Base-by-base conservation (phyloP, 495 filamentous ascomycete genomes). In the Aspergillus nidulans region DNA sequence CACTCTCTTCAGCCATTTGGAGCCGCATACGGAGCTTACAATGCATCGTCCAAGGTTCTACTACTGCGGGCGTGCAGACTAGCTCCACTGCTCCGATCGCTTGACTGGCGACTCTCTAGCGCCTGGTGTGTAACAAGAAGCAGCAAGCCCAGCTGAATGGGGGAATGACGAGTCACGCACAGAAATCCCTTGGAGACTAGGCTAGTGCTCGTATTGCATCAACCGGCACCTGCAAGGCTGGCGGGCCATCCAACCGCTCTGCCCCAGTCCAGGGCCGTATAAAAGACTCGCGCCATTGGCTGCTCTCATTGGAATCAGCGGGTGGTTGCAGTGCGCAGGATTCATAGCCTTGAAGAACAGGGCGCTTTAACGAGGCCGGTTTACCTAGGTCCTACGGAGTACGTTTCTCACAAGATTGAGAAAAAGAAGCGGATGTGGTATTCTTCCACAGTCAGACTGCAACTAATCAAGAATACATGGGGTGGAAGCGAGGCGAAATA, bases 11-110 rank as follows among this genome's bases (percentile, higher is more conserved):
- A 41, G 3, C 18, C 53, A 38, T 49, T 56, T 56, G 53, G 53
- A 56, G 53, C 53, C 53, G 53, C 53, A 56, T 41, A 24, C 21
- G 46, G 49, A 49, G 53, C 53, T 56, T 49, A 23, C 38, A 42
- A 16, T 40, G 32, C 53, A 56, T 24, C 12, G 18, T n/a, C 44
- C 6, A 34, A 13, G 30, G 30, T 24, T 4, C 36, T 39, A 16
- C 36, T 39, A 34, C 53, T 49, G 53, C 53, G 49, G 24, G 53
- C 43, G 53, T 49, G 45, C 38, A 56, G 45, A 13, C 15, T 25
- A 39, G 45, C 45, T 49, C 45, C 45, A 43, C 38, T 30, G 20
- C 38, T 19, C n/a, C n/a, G 15, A 12, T 21, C 20, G 21, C 10
- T 23, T 52, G 15, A 46, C 13, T 30, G 13, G 23, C 21, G 20